Percentiles rank a stretch among this genome's conserved stretches.
These are phyloP conservation scores for Trichoderma sp. DNA, from an alignment of 2,329 filamentous ascomycete genomes.

Conservation along the genomic window DNA sequence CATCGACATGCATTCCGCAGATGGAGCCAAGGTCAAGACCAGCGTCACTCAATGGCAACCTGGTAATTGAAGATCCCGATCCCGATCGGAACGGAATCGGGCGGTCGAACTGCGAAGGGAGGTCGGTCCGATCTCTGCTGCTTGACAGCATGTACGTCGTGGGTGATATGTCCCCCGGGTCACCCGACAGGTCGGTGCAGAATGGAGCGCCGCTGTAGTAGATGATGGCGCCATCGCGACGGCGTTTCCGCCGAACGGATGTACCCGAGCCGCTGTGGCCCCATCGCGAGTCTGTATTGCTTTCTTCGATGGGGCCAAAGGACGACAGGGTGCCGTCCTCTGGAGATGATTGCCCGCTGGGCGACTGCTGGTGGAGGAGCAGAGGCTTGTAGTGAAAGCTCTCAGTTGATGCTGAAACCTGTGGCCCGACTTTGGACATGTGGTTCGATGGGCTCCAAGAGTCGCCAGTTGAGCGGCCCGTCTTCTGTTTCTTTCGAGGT, in stretches of 20 bases:
- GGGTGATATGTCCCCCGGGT: slow-evolving; percentile 55
- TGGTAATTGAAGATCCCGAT: slow-evolving; percentile 55
- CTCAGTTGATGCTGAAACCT: slow-evolving; percentile 45
- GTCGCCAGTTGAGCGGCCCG: slow-evolving; percentile 40
- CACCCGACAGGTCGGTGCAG: slow-evolving; percentile 76
- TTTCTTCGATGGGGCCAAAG: slow-evolving; percentile 51
- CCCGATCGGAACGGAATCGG: slow-evolving; percentile 44
- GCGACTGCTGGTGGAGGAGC: slow-evolving; percentile 56
- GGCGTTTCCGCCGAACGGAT: slow-evolving; percentile 55
- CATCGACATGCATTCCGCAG: slow-evolving; percentile 39
- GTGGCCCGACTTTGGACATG: slow-evolving; percentile 45
- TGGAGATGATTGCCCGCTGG: slow-evolving; percentile 50
- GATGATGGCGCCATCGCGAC: slow-evolving; percentile 73
- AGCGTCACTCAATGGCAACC: slow-evolving; percentile 53
- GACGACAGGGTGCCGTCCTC: slow-evolving; percentile 57
- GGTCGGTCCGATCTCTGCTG: slow-evolving; percentile 40
- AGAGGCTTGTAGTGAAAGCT: slow-evolving; percentile 67
- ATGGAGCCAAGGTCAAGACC: slow-evolving; percentile 29
- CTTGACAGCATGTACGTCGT: slow-evolving; percentile 54
- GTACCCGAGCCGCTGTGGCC: slow-evolving; percentile 52
- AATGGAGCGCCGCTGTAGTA: slow-evolving; percentile 82
- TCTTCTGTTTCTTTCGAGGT: slow-evolving; percentile 51
- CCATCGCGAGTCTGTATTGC: slow-evolving; percentile 53
- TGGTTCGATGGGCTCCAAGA: slow-evolving; percentile 44
- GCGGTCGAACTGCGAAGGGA: slow-evolving; percentile 32